Conservation (phyloP, 2,329 filamentous ascomycete genomes). For the Trichoderma sp. region DNA sequence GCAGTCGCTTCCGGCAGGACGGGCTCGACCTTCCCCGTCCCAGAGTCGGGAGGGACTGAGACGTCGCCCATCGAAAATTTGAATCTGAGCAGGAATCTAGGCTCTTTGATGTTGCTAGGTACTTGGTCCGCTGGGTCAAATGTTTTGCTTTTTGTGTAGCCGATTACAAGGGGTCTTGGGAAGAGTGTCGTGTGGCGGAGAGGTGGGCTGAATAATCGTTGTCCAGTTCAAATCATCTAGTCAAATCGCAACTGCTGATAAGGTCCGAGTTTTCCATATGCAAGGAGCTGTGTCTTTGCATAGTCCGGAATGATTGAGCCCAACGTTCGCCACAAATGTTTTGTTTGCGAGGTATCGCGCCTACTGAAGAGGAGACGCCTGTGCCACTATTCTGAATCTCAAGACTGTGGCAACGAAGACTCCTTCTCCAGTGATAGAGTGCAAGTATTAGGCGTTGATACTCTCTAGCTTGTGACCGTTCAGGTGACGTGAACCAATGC, state of each 20-base stretch:
- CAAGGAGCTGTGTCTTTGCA: conserved; percentile 8
- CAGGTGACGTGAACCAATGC: conserved; percentile 6
- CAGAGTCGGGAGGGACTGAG: conserved; percentile 26
- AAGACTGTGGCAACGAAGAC: not conserved
- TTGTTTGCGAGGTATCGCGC: not conserved
- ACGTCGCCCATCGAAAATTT: conserved; percentile 36
- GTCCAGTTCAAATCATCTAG: conserved; percentile 3
- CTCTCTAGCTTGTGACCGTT: not conserved
- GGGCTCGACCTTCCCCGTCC: conserved; percentile 23
- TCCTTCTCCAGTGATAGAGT: not conserved
- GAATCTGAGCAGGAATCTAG: not conserved
- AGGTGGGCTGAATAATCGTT: conserved; percentile 4
- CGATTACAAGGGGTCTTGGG: conserved; percentile 1
- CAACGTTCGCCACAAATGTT: not conserved
- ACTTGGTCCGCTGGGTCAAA: not conserved
- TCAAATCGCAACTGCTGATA: not conserved
- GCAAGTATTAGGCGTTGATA: not conserved
- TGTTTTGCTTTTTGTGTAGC: not conserved
- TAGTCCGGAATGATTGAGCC: not conserved
- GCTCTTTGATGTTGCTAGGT: not conserved
- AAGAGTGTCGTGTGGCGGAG: not conserved
- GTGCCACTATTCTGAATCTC: not conserved
- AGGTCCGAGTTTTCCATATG: not conserved
- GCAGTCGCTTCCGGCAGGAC: conserved; percentile 22
- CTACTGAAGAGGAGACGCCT: not conserved